These are phyloP conservation scores for Leccinum boreale DNA, from an alignment of 768 basidiomycete genomes.

Conservation along the genomic window DNA sequence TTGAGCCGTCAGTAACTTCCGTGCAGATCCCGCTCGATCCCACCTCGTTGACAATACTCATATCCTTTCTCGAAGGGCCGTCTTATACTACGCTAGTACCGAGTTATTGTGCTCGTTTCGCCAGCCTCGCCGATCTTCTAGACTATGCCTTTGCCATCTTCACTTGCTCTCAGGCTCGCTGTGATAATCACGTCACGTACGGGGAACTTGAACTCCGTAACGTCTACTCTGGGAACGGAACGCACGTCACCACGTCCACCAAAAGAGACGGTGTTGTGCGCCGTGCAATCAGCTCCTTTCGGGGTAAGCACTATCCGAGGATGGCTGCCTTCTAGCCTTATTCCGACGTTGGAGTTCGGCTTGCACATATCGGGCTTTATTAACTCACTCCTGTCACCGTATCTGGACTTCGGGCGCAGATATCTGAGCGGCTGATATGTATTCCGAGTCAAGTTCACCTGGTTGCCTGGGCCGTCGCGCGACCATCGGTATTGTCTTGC, in stretches of 20 bases:
- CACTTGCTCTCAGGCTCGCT: neutral
- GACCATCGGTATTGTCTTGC: constrained; percentile 4
- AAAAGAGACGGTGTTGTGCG: neutral
- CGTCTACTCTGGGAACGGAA: neutral
- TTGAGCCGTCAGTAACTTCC: too few species aligned
- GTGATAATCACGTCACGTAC: neutral
- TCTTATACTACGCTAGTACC: too few species aligned
- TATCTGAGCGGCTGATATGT: neutral
- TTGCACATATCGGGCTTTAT: constrained; percentile 5
- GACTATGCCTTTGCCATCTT: neutral
- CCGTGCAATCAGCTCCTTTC: neutral
- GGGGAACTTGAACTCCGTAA: neutral
- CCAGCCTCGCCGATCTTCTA: neutral
- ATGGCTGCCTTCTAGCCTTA: too few species aligned
- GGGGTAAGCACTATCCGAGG: neutral
- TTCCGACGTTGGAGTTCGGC: neutral
- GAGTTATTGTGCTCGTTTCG: too few species aligned
- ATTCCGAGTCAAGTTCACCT: neutral
- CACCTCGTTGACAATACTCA: too few species aligned
- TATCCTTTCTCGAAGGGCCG: too few species aligned
- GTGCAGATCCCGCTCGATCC: too few species aligned
- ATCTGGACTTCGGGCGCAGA: neutral
- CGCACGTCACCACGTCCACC: neutral
- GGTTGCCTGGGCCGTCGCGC: neutral
- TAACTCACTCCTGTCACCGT: neutral